Base-by-base conservation (phyloP, 352 stramenopile species). In the Pilasporangium apinafurcum region DNA sequence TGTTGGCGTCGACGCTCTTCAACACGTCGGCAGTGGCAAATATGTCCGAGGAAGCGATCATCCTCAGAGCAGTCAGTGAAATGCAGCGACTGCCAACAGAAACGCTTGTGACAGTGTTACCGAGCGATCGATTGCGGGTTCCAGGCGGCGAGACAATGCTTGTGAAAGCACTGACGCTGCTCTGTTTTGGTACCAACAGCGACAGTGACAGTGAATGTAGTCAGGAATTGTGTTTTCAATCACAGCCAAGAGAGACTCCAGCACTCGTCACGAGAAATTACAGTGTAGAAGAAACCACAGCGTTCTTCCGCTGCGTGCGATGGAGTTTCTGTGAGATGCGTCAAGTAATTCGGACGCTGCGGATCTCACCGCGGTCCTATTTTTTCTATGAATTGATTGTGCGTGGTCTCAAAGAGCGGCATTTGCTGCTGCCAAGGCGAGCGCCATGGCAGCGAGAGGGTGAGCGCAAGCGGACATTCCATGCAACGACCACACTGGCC, bases 1-100 rank as follows among this genome's bases (percentile, higher is more conserved):
- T 91, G 28, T 56, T 84, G 13, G 48, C 68, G 9, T 65, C 61
- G 18, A 81, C 75, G 30, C 53, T 88, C 4, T 91, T 91, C 37
- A 85, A 85, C 32, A 50, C 61, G 7, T 35, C 56, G n/a, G n/a
- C n/a, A n/a, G n/a, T n/a, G 8, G 72, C 69, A 4, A 29, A 31
- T 1, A 53, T 47, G 16, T 44, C 62, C 7, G 26, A 53, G 3
- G 32, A n/a, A n/a, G 14, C 21, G 30, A 60, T 21, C 22, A 21
- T 29, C 14, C 25, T 29, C 27, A 39, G 32, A n/a, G 51, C 51
- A 4, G 47, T 48, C 1, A 56, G 64, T 8, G 17, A 68, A 17
- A 70, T 80, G 65, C 63, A 62, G 17, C 42, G 51, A 4, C 56
- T 85, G 10, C 75, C 75, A 2, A n/a, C 86, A 0, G 73, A 83